These are phyloP conservation scores for Coleophoma cylindrospora DNA, from an alignment of 2,329 filamentous ascomycete species.

Conservation along the genomic window DNA sequence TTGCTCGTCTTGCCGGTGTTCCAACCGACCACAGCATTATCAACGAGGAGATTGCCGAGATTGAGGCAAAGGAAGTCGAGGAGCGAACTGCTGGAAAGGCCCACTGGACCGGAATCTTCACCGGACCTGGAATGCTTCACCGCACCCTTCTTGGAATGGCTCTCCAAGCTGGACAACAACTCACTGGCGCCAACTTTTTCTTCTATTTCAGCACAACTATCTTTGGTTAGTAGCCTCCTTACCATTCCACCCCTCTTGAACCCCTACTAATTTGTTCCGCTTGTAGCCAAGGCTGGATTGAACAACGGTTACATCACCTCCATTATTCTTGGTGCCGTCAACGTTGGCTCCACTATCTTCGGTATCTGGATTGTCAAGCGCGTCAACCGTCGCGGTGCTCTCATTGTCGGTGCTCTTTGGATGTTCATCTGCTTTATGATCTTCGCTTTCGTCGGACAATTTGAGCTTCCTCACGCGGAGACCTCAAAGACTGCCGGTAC, in stretches of 20 bases:
- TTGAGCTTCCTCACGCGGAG: slow-evolving; percentile 38
- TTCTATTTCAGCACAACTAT: slow-evolving; percentile 64
- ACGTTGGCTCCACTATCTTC: slow-evolving; percentile 60
- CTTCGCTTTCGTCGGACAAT: slow-evolving; percentile 46
- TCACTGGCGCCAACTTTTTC: slow-evolving; percentile 66
- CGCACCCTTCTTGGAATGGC: slow-evolving; percentile 56
- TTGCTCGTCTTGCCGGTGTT: slow-evolving; percentile 36
- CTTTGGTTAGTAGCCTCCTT: slow-evolving; percentile 32
- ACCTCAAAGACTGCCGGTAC: slow-evolving; percentile 45
- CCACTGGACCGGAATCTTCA: slow-evolving; percentile 56
- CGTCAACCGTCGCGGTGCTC: slow-evolving; percentile 56
- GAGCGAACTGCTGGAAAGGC: slow-evolving; percentile 31
- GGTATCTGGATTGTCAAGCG: slow-evolving; percentile 63
- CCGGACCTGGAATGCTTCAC: slow-evolving; percentile 61
- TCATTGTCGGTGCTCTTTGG: slow-evolving; percentile 60
- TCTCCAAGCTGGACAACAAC: slow-evolving; percentile 62
- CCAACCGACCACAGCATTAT: slow-evolving; percentile 35
- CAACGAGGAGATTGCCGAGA: slow-evolving; percentile 44
- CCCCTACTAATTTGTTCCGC: too few species aligned
- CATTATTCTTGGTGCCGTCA: slow-evolving; percentile 63
- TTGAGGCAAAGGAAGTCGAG: slow-evolving; percentile 44
- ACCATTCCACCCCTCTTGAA: too few species aligned
- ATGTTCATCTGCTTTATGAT: slow-evolving; percentile 56
- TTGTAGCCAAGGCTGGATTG: slow-evolving; percentile 45
- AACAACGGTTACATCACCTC: slow-evolving; percentile 61